These are phyloP conservation scores for Mycena venus DNA, from an alignment of 768 basidiomycete genomes.

Conservation along the genomic window DNA sequence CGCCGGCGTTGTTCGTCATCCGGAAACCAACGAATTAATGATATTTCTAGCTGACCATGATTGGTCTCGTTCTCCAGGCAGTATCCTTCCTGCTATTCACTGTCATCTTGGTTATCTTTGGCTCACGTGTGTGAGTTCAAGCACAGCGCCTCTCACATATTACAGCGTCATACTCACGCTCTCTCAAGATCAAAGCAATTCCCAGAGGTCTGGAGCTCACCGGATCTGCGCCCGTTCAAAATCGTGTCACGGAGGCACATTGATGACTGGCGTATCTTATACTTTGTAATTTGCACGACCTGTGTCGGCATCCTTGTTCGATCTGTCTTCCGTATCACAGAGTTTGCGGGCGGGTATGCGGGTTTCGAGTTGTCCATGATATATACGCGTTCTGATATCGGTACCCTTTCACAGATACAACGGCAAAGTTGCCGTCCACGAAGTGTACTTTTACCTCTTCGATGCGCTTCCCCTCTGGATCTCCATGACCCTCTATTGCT, in stretches of 20 bases:
- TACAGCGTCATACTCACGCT: neutral
- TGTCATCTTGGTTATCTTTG: conserved; percentile 49
- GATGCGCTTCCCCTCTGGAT: conserved; percentile 68
- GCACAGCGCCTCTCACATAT: neutral
- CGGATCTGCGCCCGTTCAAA: neutral
- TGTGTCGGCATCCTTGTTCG: conserved; percentile 47
- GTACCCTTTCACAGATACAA: conserved; percentile 8
- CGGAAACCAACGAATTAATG: neutral
- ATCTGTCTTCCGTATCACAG: conserved; percentile 14
- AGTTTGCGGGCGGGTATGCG: conserved; percentile 8
- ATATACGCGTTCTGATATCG: neutral
- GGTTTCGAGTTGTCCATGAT: neutral
- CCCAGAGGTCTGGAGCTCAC: neutral
- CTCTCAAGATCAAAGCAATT: neutral
- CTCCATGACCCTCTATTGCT: conserved; percentile 56
- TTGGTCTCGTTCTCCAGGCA: conserved; percentile 57
- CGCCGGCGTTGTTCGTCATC: neutral
- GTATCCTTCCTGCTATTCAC: conserved; percentile 55
- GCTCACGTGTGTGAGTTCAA: conserved; percentile 25
- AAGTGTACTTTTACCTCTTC: conserved; percentile 65
- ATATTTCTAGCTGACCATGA: conserved; percentile 50
- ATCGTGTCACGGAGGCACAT: neutral
- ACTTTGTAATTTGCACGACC: neutral
- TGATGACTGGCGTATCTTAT: conserved; percentile 15
- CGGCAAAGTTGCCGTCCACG: conserved; percentile 58